Conservation (phyloP, 257 asterid species). For the Fraxinus quadrangulata region DNA sequence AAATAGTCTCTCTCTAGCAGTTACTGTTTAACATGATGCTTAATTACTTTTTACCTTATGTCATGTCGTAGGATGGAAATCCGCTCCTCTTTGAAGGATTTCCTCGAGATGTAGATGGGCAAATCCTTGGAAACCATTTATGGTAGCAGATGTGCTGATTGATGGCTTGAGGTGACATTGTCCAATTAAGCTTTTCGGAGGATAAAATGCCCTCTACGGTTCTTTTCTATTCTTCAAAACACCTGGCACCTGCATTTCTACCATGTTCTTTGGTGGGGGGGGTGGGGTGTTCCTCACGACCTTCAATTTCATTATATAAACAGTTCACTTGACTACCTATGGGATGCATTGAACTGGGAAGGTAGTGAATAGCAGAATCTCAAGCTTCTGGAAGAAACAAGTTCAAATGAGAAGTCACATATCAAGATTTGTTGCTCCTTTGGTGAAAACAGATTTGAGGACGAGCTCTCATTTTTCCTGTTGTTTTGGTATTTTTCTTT, state of each 20-base stretch:
- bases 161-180: slow-evolving; percentile 3
- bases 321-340: background rate
- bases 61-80: slow-evolving; percentile 56
- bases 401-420: background rate
- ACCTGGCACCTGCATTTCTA: background rate
- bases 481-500: background rate
- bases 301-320: too few species aligned
- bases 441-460: background rate
- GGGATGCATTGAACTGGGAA: background rate
- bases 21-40: background rate
- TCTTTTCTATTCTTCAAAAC: background rate
- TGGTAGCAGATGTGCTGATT: slow-evolving; percentile 1
- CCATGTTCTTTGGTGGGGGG: too few species aligned
- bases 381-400: background rate
- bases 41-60: background rate
- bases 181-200: background rate
- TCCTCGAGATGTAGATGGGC: slow-evolving; percentile 53
- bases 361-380: background rate
- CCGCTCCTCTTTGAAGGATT: slow-evolving; percentile 67
- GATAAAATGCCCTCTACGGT: background rate
- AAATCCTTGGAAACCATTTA: slow-evolving; percentile 2
- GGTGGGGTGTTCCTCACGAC: too few species aligned
- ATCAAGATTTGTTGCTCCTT: background rate
- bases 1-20: background rate
- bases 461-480: background rate